These are phyloP conservation scores for Leishmania arabica DNA, from an alignment of 208 protist species.

Conservation along the genomic window DNA sequence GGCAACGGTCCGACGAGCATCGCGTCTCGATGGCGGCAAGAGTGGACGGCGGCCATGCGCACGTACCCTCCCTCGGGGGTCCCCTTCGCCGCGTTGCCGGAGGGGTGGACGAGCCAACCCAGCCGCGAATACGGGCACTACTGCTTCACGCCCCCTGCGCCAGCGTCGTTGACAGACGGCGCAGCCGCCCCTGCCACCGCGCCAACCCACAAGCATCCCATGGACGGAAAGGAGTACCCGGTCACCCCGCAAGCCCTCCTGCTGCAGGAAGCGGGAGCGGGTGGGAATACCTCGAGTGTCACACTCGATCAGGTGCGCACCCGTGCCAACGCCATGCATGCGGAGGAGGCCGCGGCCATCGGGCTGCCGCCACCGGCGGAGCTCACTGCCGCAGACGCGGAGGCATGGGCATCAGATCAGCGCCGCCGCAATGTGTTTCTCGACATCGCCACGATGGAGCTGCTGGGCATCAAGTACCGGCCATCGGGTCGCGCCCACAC, in stretches of 20 bases:
- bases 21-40: constrained; percentile 42
- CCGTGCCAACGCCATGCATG: constrained; percentile 31
- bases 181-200: constrained; percentile 13
- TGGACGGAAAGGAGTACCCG: constrained; percentile 60
- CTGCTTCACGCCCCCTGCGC: constrained; percentile 47
- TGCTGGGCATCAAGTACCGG: constrained; percentile 58
- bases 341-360: constrained; percentile 9
- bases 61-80: constrained; percentile 55
- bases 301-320: constrained; percentile 26
- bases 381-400: constrained; percentile 29
- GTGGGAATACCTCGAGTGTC: constrained; percentile 21
- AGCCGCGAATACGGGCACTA: constrained; percentile 73
- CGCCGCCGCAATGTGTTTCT: constrained; percentile 59
- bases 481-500: background rate
- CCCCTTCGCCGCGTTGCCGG: constrained; percentile 66
- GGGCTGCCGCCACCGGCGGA: constrained; percentile 23
- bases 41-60: constrained; percentile 65
- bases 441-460: constrained; percentile 58
- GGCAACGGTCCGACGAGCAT: constrained; percentile 8
- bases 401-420: constrained; percentile 71
- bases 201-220: constrained; percentile 70
- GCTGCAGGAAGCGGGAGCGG: constrained; percentile 24
- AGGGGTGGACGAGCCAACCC: constrained; percentile 54
- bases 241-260: constrained; percentile 80
- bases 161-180: background rate